A percentile compares a stretch with the other conserved stretches of the same genome.
These are phyloP conservation scores for Yarrowia osloensis DNA, from an alignment of 805 yeast species.

Conservation along the genomic window DNA sequence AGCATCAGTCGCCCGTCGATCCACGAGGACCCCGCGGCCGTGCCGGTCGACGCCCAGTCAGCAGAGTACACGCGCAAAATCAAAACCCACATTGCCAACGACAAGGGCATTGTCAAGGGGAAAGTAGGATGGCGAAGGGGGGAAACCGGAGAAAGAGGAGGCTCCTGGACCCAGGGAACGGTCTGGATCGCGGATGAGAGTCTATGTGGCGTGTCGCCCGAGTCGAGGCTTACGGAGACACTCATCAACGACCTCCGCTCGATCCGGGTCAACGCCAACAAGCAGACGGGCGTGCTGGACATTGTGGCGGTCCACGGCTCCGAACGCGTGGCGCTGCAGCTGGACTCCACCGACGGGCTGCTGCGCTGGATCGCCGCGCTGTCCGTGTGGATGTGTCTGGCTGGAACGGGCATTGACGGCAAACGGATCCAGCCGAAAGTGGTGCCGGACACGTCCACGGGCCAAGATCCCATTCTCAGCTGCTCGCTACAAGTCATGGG, in stretches of 20 bases:
- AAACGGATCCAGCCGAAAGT: neutral
- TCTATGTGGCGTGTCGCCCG: neutral
- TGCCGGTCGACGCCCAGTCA: conserved; percentile 2
- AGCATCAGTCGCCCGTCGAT: neutral
- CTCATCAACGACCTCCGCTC: neutral
- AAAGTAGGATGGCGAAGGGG: neutral
- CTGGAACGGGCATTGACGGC: conserved; percentile 15
- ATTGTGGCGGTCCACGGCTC: neutral
- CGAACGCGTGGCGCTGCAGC: neutral
- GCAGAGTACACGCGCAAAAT: conserved; percentile 17
- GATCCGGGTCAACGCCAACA: conserved; percentile 9
- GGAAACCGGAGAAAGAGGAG: neutral
- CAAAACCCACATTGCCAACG: conserved; percentile 13
- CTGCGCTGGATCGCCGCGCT: conserved; percentile 8
- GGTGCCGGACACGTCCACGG: conserved; percentile 7
- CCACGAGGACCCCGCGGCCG: conserved; percentile 19
- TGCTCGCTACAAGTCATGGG: conserved; percentile 4
- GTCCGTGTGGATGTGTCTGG: conserved; percentile 19
- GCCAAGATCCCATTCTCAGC: neutral
- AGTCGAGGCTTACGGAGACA: neutral
- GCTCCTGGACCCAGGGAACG: conserved; percentile 12
- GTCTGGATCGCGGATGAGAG: neutral
- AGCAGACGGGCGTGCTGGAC: neutral
- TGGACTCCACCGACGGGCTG: neutral
- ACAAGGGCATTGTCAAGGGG: neutral